A percentile compares a stretch with the other conserved stretches of the same genome.
Evolutionary conservation across 2,329 filamentous ascomycete genomes (phyloP).

Genomic region (Metarhizium humberi): DNA sequence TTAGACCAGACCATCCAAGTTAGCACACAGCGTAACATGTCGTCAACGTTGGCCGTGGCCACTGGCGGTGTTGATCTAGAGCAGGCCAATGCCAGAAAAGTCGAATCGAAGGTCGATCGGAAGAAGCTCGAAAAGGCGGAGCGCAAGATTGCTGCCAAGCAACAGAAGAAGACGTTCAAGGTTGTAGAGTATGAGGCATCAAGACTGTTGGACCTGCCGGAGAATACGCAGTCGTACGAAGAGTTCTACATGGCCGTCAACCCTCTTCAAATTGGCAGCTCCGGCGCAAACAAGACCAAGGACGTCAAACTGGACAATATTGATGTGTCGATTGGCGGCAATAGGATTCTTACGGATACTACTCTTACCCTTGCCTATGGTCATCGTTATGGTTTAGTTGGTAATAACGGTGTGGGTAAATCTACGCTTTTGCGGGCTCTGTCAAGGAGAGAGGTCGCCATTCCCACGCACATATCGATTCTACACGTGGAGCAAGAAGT

Average conservation of each 20-base stretch:
- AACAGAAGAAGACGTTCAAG: slow-evolving; percentile 97
- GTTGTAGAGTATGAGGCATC: slow-evolving; percentile 97
- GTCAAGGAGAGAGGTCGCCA: slow-evolving; percentile 84
- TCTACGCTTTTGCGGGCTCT: slow-evolving; percentile 88
- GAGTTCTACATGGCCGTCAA: slow-evolving; percentile 99
- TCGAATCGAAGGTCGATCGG: slow-evolving; percentile 93
- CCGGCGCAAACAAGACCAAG: slow-evolving; percentile 80
- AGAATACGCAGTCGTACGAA: slow-evolving; percentile 85
- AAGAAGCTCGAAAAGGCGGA: slow-evolving; percentile 99
- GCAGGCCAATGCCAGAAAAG: slow-evolving; percentile 83
- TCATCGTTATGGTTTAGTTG: slow-evolving; percentile 90
- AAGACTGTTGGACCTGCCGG: slow-evolving; percentile 71
- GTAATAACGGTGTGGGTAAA: slow-evolving; percentile 98
- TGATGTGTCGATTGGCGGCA: slow-evolving; percentile 84
- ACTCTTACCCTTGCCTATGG: slow-evolving; percentile 85
- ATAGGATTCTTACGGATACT: slow-evolving; percentile 84
- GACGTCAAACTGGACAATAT: slow-evolving; percentile 97
- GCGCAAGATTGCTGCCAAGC: slow-evolving; percentile 93
- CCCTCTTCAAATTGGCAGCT: slow-evolving; percentile 73
- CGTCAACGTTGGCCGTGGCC: slow-evolving; percentile 82
- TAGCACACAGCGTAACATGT: slow-evolving; percentile 88
- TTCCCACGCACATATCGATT: slow-evolving; percentile 97
- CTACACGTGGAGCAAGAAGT: slow-evolving; percentile 98
- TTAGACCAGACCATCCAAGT: slow-evolving; percentile 95
- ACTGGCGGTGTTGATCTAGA: slow-evolving; percentile 83